These are phyloP conservation scores for Fistulina hepatica DNA, from an alignment of 1,284 basidiomycete genomes.

Conservation along the genomic window DNA sequence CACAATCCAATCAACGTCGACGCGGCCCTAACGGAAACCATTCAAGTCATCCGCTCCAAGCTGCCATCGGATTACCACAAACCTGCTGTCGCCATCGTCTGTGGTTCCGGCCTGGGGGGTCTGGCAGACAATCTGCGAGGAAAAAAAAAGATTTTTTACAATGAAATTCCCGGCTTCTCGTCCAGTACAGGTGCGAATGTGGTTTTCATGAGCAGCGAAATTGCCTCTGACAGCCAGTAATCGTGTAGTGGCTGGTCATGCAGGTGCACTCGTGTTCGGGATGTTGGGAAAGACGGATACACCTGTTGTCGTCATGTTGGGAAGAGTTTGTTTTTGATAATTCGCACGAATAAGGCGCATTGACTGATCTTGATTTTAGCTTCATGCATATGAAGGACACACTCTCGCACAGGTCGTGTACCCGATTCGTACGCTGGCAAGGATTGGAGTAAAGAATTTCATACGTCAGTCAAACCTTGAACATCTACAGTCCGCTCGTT, in stretches of 20 bases:
- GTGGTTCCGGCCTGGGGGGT: slow-evolving; percentile 66
- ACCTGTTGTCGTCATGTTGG: slow-evolving; percentile 78
- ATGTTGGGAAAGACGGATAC: slow-evolving; percentile 46
- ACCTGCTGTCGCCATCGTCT: slow-evolving; percentile 67
- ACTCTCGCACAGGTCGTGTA: slow-evolving; percentile 56
- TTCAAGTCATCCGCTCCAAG: slow-evolving; percentile 19
- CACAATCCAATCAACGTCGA: slow-evolving; percentile 14
- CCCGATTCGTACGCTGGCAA: slow-evolving; percentile 67
- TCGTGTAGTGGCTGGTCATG: slow-evolving; percentile 64
- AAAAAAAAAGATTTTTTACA: slow-evolving; percentile 47
- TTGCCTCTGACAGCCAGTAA: slow-evolving; percentile 1
- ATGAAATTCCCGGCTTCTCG: slow-evolving; percentile 54
- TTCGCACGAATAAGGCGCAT: background rate
- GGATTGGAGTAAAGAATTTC: slow-evolving; percentile 59
- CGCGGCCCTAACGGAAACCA: slow-evolving; percentile 25
- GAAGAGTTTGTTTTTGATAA: slow-evolving; percentile 41
- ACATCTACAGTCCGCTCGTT: too few relatives aligned
- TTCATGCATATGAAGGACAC: slow-evolving; percentile 79
- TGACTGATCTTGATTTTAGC: slow-evolving; percentile 31
- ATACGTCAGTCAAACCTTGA: slow-evolving; percentile 62
- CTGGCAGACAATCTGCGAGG: slow-evolving; percentile 48
- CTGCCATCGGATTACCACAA: slow-evolving; percentile 35
- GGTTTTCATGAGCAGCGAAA: background rate
- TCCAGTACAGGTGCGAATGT: slow-evolving; percentile 52
- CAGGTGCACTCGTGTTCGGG: slow-evolving; percentile 70